Conservation (phyloP, 2,329 filamentous ascomycete species). For the Zymoseptoria tritici region DNA sequence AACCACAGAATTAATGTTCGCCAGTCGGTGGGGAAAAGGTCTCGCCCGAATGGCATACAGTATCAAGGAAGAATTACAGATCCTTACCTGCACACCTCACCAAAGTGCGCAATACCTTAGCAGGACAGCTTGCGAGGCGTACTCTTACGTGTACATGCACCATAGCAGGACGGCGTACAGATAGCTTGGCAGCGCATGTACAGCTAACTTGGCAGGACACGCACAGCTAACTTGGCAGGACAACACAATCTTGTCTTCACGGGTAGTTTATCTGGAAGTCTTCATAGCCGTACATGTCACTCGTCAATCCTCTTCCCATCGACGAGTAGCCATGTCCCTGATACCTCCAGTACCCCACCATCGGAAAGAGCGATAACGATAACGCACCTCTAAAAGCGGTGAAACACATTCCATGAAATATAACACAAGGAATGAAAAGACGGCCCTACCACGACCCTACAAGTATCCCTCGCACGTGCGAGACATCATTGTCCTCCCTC, state of each 20-base stretch:
- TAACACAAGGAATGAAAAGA: neutral
- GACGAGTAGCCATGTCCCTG: neutral
- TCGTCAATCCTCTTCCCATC: neutral
- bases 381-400: neutral
- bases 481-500: neutral
- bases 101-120: too few relatives aligned
- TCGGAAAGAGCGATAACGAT: neutral
- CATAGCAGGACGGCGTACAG: neutral
- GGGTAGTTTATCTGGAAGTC: neutral
- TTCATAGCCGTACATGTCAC: neutral
- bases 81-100: neutral
- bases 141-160: neutral
- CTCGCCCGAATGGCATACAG: neutral
- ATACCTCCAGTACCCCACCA: neutral
- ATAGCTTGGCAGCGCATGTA: neutral
- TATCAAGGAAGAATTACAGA: too few relatives aligned
- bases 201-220: neutral
- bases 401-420: neutral
- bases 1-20: neutral
- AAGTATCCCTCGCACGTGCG: neutral
- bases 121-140: neutral
- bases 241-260: too few relatives aligned
- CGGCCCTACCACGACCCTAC: neutral
- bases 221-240: neutral
- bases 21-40: neutral